A percentile compares a stretch with the other conserved stretches of the same genome.
Conservation (phyloP, 78 protist genomes). For the Emiliania huxleyi region DNA sequence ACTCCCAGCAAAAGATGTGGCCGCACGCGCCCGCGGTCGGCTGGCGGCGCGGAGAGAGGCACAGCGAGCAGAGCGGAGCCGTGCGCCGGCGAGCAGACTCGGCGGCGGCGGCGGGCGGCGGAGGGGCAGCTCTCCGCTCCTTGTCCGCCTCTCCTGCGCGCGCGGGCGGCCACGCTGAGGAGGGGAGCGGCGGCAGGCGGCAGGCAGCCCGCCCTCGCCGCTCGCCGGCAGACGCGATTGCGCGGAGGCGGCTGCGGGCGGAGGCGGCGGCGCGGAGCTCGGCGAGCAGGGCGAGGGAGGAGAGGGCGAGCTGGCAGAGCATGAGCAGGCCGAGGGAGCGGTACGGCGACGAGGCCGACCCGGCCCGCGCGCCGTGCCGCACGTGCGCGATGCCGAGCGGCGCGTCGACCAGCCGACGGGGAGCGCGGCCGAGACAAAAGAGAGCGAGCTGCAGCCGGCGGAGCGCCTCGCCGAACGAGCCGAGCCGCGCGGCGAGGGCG, state of each 20-base stretch:
- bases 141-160: too few species aligned
- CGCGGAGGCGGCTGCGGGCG: not conserved
- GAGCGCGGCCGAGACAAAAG: not conserved
- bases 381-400: not conserved
- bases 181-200: not conserved
- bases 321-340: not conserved
- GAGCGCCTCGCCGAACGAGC: not conserved
- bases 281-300: not conserved
- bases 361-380: not conserved
- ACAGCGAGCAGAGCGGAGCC: not conserved
- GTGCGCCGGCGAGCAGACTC: not conserved
- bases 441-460: not conserved
- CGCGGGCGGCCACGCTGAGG: too few species aligned
- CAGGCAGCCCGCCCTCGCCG: not conserved
- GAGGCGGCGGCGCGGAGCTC: not conserved
- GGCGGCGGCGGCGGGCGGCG: not conserved
- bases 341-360: not conserved
- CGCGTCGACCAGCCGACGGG: not conserved
- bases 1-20: conserved; percentile 6
- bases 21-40: not conserved
- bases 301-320: not conserved
- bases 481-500: not conserved
- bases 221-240: not conserved
- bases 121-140: too few species aligned
- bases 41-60: not conserved